phyloP scores from a whole-genome alignment of 2,329 filamentous ascomycete genomes.

The Ustilaginoidea virens region DNA sequence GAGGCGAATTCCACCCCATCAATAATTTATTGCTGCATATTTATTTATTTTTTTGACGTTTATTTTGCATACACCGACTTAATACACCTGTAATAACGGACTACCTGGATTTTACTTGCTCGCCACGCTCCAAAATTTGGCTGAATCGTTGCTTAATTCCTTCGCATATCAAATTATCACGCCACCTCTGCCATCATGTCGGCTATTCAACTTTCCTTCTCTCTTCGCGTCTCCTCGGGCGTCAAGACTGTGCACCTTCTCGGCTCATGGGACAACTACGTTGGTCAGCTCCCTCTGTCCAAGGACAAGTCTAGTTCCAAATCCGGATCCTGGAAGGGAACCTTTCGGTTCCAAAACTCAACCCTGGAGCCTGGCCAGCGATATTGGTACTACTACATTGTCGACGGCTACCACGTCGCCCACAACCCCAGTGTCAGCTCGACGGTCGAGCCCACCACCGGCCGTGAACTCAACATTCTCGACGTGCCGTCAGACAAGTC shows the following conservation, averaged over 20 bases:
- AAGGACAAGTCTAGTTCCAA: slow-evolving; percentile 74
- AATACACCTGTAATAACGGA: slow-evolving; percentile 29
- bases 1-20: slow-evolving; percentile 12
- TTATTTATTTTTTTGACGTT: slow-evolving; percentile 8
- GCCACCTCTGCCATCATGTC: slow-evolving; percentile 50
- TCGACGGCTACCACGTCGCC: slow-evolving; percentile 95
- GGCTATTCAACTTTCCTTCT: slow-evolving; percentile 86
- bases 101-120: slow-evolving; percentile 40
- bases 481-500: slow-evolving; percentile 53
- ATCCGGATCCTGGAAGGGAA: slow-evolving; percentile 85
- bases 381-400: slow-evolving; percentile 99
- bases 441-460: slow-evolving; percentile 89
- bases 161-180: not conserved
- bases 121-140: slow-evolving; percentile 19
- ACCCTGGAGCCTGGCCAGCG: slow-evolving; percentile 78
- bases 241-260: slow-evolving; percentile 96
- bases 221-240: slow-evolving; percentile 86
- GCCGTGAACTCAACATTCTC: slow-evolving; percentile 93
- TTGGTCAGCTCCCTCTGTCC: slow-evolving; percentile 83
- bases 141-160: slow-evolving; percentile 8
- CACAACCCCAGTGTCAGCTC: slow-evolving; percentile 86
- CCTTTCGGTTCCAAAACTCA: slow-evolving; percentile 83
- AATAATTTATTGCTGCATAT: slow-evolving; percentile 8
- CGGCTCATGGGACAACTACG: slow-evolving; percentile 97
- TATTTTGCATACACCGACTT: slow-evolving; percentile 13